Evolutionary conservation across 805 yeast species (phyloP).

Genomic region (Hanseniaspora lachancei): DNA sequence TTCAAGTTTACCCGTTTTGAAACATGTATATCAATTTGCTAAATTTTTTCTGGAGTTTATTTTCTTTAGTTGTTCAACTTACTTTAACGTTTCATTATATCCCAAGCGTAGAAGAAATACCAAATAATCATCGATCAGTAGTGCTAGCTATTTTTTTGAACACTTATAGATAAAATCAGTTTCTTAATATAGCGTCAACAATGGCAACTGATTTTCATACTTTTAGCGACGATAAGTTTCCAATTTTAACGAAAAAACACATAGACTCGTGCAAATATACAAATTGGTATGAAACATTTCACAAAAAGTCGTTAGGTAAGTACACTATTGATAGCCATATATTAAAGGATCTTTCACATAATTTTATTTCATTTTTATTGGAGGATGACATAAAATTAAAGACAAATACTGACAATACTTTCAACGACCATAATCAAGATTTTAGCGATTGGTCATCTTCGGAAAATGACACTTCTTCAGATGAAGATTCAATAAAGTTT

Average conservation of each 20-base stretch:
- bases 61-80: no score
- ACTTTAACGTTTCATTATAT: no score
- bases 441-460: constrained; percentile 64
- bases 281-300: constrained; percentile 45
- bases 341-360: constrained; percentile 43
- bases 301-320: constrained; percentile 15
- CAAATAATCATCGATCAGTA: no score
- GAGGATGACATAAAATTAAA: constrained; percentile 61
- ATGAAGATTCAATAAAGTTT: constrained; percentile 13
- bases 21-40: no score
- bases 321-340: constrained; percentile 25
- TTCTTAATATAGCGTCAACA: background rate
- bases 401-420: constrained; percentile 27
- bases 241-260: constrained; percentile 29
- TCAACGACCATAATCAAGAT: constrained; percentile 34
- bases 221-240: constrained; percentile 9
- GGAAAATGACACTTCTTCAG: constrained; percentile 22
- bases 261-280: constrained; percentile 43
- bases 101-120: no score
- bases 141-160: no score
- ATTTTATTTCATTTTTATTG: constrained; percentile 46
- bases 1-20: background rate
- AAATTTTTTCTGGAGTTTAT: no score
- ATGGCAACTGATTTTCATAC: background rate
- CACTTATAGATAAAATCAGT: no score